Base-by-base conservation (phyloP, 2,329 filamentous ascomycete species). In the Venturiaceae sp. region DNA sequence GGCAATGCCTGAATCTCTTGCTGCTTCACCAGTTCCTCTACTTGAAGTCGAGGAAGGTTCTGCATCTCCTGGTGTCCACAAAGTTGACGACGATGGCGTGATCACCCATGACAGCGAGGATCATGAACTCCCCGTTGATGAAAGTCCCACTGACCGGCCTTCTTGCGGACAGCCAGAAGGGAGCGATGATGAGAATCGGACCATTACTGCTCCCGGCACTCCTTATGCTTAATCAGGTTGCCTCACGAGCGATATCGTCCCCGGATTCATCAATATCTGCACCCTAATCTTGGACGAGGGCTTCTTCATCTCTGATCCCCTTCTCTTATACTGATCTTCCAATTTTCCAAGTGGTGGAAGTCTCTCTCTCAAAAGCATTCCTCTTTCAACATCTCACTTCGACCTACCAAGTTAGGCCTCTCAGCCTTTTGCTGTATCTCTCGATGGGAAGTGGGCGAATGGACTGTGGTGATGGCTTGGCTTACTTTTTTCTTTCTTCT, bases 121-220 rank as follows among this genome's bases (percentile, higher is more conserved):
- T 14, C 13, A 46, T 36, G 32, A 36, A 14, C 14, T 32, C 28
- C 23, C 54, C 16, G 36, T 44, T 21, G 37, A 56, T 14, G 36
- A 54, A 14, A n/a, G 13, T n/a, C 19, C 32, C 30, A 54, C 28
- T 36, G 52, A 39, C 13, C n/a, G 19, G 32, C 32, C 52, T 36
- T 41, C 44, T 23, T 50, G 44, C 26, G 44, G 44, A 50, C 44
- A 50, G 44, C 44, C 26, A 21, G 44, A 50, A 50, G 26, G 30
- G 5, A 50, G 44, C 44, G 44, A 32, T n/a, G 55, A 58, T 36
- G 55, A 58, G 13, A 32, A 37, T 19, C 9, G 55, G 21, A 58
- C 55, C 2, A 52, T 58, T 26, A 58, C 55, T 19, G 55, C 55
- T 32, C 55, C 55, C 21, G 44, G 30, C 39, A 50, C 55, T 23